Percentiles rank a stretch among this genome's conserved stretches.
Conservation (phyloP, 306 rosid genomes). For the Macrotyloma uniflorum region DNA sequence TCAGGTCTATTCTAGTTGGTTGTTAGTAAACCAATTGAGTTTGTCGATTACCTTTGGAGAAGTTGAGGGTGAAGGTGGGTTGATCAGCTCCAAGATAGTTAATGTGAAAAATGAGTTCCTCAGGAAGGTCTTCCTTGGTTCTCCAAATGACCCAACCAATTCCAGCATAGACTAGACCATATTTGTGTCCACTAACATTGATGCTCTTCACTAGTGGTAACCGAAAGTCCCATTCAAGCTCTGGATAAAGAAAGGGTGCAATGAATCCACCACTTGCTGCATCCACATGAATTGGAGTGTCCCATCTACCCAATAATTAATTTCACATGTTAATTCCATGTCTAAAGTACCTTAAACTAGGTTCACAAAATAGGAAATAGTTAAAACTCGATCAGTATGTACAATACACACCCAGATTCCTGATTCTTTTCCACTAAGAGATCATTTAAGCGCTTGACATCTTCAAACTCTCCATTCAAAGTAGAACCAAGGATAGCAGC, state of each 20-base stretch:
- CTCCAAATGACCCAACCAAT: constrained; percentile 96
- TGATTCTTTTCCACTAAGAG: constrained; percentile 63
- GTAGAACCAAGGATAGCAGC: constrained; percentile 95
- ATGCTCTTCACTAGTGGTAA: constrained; percentile 89
- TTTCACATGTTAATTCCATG: constrained; percentile 16
- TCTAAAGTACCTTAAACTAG: not conserved
- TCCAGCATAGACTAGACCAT: constrained; percentile 90
- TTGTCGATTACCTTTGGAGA: constrained; percentile 69
- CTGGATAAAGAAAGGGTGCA: constrained; percentile 88
- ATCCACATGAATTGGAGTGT: constrained; percentile 93
- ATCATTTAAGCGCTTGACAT: constrained; percentile 76
- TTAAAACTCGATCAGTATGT: not conserved
- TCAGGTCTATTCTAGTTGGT: not conserved
- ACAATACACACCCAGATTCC: constrained; percentile 62
- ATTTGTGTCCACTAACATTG: constrained; percentile 92
- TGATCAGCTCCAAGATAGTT: constrained; percentile 95
- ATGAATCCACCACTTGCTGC: constrained; percentile 97
- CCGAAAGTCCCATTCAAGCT: constrained; percentile 89
- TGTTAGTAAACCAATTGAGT: not conserved
- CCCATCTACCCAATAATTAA: constrained; percentile 59
- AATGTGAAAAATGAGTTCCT: constrained; percentile 91
- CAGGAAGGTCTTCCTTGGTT: constrained; percentile 91
- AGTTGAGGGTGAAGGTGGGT: constrained; percentile 95
- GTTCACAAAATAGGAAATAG: not conserved
- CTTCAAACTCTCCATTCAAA: constrained; percentile 88